phyloP scores from a whole-genome alignment of 805 yeast species.

The Dipodascus albidus region DNA sequence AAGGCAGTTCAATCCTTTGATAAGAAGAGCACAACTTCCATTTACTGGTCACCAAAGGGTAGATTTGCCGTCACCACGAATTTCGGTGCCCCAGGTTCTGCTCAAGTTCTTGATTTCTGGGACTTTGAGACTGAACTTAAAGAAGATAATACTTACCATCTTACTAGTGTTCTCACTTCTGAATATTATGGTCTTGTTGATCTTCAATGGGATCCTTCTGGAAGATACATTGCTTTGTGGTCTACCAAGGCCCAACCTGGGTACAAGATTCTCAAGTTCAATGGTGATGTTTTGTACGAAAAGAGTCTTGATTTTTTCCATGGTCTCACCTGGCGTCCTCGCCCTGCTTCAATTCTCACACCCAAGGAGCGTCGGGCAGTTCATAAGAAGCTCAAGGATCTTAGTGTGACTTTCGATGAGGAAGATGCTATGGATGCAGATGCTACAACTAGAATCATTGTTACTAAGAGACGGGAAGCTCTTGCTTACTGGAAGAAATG shows the following conservation, averaged over 20 bases:
- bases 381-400: constrained; percentile 78
- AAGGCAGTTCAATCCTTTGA: constrained; percentile 44
- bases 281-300: constrained; percentile 66
- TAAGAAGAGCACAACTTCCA: constrained; percentile 57
- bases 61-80: constrained; percentile 57
- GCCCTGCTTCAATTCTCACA: constrained; percentile 71
- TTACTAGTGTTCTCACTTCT: constrained; percentile 50
- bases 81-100: constrained; percentile 36
- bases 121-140: constrained; percentile 80
- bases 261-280: constrained; percentile 73
- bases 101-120: constrained; percentile 63
- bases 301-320: constrained; percentile 74
- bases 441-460: constrained; percentile 81
- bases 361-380: constrained; percentile 81
- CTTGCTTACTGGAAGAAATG: constrained; percentile 79
- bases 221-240: constrained; percentile 76
- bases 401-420: constrained; percentile 88
- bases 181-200: constrained; percentile 72
- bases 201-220: constrained; percentile 91
- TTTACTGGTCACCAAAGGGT: constrained; percentile 88
- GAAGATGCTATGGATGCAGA: constrained; percentile 92
- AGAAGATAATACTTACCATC: constrained; percentile 37
- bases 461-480: constrained; percentile 68
- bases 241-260: constrained; percentile 83
- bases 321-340: constrained; percentile 93